Percentiles rank a stretch among this genome's conserved stretches.
These are phyloP conservation scores for Suhomyces sp. DNA, from an alignment of 805 yeast species.

Conservation along the genomic window DNA sequence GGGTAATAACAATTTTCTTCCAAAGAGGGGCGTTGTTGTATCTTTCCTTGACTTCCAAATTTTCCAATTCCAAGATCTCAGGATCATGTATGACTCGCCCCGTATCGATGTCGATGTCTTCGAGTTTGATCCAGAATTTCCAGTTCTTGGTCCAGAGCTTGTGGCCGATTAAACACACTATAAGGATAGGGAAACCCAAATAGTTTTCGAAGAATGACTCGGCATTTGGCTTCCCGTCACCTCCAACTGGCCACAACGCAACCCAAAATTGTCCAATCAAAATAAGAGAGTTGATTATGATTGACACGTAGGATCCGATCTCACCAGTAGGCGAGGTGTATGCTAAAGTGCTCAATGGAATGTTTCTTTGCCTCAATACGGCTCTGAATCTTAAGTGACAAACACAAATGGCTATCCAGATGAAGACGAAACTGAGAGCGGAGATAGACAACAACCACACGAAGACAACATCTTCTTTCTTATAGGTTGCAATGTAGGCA, in stretches of 20 bases:
- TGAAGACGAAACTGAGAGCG: conserved; percentile 24
- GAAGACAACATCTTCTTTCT: conserved; percentile 29
- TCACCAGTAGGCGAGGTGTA: conserved; percentile 26
- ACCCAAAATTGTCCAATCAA: conserved; percentile 29
- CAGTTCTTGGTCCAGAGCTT: conserved; percentile 20
- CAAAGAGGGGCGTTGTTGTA: conserved; percentile 10
- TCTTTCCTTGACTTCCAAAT: conserved; percentile 16
- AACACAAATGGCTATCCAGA: conserved; percentile 24
- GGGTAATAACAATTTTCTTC: conserved; percentile 10
- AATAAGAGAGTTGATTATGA: conserved; percentile 21
- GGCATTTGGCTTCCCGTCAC: conserved; percentile 17
- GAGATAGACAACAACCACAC: conserved; percentile 29
- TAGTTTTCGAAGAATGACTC: conserved; percentile 26
- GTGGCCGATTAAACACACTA: conserved; percentile 22
- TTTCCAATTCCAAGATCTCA: conserved; percentile 23
- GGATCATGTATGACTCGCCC: conserved; percentile 22
- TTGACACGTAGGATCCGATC: conserved; percentile 21
- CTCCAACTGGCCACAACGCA: conserved; percentile 21
- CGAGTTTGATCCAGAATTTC: conserved; percentile 17
- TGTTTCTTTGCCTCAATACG: conserved; percentile 19
- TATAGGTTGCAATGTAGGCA: conserved; percentile 27
- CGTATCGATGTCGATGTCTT: conserved; percentile 20
- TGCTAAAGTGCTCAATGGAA: conserved; percentile 21
- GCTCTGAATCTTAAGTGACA: conserved; percentile 31
- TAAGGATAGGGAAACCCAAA: conserved; percentile 22